A percentile compares a stretch with the other conserved stretches of the same genome.
These are phyloP conservation scores for Fonsecaea pedrosoi DNA, from an alignment of 2,329 filamentous ascomycete genomes.

Conservation along the genomic window DNA sequence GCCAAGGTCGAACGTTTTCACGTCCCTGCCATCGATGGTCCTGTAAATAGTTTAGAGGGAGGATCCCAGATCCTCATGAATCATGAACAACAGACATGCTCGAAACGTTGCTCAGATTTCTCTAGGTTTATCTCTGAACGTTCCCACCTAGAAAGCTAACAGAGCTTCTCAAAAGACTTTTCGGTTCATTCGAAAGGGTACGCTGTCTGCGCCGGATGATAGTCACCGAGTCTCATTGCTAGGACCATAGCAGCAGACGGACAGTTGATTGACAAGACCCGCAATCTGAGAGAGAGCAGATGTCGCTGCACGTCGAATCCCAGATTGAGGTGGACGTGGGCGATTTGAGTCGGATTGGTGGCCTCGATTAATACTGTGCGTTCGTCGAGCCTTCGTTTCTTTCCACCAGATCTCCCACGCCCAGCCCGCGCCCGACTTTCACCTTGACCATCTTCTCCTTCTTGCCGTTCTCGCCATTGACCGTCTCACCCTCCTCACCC, in stretches of 20 bases:
- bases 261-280: background rate
- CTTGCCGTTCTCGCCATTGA: slow-evolving; percentile 58
- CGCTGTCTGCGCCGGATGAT: background rate
- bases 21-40: background rate
- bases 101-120: background rate
- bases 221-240: background rate
- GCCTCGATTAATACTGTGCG: slow-evolving; percentile 29
- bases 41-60: background rate
- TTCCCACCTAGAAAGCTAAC: background rate
- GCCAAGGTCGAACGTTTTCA: background rate
- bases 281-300: background rate
- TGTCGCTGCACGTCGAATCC: background rate
- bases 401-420: slow-evolving; percentile 70
- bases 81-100: background rate
- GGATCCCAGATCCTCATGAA: background rate
- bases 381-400: slow-evolving; percentile 49
- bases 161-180: background rate
- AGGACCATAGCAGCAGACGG: background rate
- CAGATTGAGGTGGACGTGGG: background rate
- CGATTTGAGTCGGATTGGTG: background rate
- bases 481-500: slow-evolving; percentile 64
- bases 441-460: slow-evolving; percentile 76
- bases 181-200: background rate
- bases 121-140: background rate
- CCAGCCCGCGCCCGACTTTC: slow-evolving; percentile 79